These are phyloP conservation scores for Thielaviopsis ethacetica DNA, from an alignment of 2,329 filamentous ascomycete species.

Conservation along the genomic window DNA sequence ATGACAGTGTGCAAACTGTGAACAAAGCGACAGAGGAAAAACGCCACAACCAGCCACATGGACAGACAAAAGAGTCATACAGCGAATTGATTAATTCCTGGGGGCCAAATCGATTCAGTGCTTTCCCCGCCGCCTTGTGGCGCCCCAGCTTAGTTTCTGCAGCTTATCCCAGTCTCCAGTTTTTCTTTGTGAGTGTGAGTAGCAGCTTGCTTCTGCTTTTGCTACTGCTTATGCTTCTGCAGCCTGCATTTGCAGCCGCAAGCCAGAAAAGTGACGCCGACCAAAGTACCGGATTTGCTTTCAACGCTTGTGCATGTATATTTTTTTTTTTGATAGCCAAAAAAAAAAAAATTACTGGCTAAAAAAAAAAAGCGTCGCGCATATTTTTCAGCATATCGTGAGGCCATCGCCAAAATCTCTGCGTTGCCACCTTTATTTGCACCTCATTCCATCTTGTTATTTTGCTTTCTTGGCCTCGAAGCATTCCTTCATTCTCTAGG, in stretches of 20 bases:
- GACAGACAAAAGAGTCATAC: not conserved
- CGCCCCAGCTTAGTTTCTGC: not conserved
- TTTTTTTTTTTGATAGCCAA: not conserved
- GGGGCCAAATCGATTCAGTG: no score
- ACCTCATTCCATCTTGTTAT: not conserved
- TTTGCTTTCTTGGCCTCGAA: not conserved
- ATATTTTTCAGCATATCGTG: not conserved
- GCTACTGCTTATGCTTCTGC: no score
- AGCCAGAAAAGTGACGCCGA: constrained; percentile 2
- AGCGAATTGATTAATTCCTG: no score
- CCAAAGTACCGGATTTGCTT: constrained; percentile 2
- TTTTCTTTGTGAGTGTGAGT: not conserved
- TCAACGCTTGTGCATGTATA: constrained; percentile 8
- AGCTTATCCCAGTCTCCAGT: not conserved
- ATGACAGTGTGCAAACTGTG: not conserved
- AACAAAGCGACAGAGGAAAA: not conserved
- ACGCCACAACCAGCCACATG: not conserved
- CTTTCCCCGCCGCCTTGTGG: not conserved
- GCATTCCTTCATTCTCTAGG: not conserved
- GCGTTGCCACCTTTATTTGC: not conserved
- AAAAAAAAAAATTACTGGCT: not conserved
- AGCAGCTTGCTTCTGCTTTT: no score
- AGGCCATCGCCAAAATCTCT: not conserved
- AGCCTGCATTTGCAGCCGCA: no score
- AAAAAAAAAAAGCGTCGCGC: constrained; percentile 1